Base-by-base conservation (phyloP, 2,329 filamentous ascomycete genomes). In the Fusarium fracticaudum region DNA sequence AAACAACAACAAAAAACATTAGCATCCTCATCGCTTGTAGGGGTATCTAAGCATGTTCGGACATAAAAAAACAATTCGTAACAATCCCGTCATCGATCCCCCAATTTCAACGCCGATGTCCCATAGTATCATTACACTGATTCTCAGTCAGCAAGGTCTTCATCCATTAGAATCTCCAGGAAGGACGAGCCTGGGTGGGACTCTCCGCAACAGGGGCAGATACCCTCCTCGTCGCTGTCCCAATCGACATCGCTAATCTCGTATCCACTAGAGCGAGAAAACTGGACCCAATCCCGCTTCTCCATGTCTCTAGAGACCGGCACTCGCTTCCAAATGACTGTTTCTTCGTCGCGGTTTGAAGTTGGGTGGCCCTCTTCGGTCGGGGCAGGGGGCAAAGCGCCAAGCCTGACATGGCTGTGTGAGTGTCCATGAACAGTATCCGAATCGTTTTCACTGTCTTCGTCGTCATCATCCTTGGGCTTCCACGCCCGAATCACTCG, bases 281-380 rank as follows among this genome's bases (percentile, higher is more conserved):
- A 89, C 41, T 87, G 82, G 22, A 83, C 79, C 87, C 87, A 89
- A n/a, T 80, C 77, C 29, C 87, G 86, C 38, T 83, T 78, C 20
- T 81, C 75, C 1, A 70, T 74, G 63, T 85, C 84, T 24, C 85
- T 83, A 24, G 79, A 79, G 8, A 81, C 53, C 3, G 87, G 87
- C 1, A 89, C 83, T 18, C 80, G 84, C 76, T 88, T 89, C 86
- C 87, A 89, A 26, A 89, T 83, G 8, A 87, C 84, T 33, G 81
- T 80, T 18, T 85, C 84, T 24, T 85, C 83, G n/a, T 82, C 78
- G 67, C 79, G 84, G 29, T 69, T 77, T 6, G 85, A 86, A 37
- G 76, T 67, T 8, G 87, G 87, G 24, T 86, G 83, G 6, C 81
- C 86, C 38, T 81, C 80, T 53, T 86, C 85, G 37, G 75, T 64